Evolutionary conservation across 108 stramenopile species (phyloP).

Genomic region (Cyclotella cryptica): DNA sequence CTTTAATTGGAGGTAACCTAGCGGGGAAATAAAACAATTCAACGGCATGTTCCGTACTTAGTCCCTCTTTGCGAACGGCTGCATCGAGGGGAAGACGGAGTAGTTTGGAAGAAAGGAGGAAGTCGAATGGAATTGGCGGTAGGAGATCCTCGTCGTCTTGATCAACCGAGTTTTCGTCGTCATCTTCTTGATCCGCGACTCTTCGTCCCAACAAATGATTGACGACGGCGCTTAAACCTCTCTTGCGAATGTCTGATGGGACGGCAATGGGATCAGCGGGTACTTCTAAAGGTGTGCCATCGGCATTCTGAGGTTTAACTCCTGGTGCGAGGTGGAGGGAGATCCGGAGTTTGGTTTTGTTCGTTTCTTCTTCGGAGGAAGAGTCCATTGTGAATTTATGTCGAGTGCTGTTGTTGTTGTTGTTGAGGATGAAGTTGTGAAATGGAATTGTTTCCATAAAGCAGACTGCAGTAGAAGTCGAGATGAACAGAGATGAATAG

Average conservation of each 20-base stretch:
- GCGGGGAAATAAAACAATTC: constrained; percentile 81
- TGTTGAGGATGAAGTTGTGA: constrained; percentile 3
- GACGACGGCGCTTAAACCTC: constrained; percentile 77
- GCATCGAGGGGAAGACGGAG: constrained; percentile 75
- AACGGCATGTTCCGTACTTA: constrained; percentile 75
- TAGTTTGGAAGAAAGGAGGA: constrained; percentile 73
- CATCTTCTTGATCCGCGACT: constrained; percentile 46
- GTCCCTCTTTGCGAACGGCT: constrained; percentile 72
- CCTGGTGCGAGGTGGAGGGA: constrained; percentile 42
- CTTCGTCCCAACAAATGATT: constrained; percentile 61
- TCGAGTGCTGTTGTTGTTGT: too few relatives aligned
- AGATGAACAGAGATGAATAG: too few relatives aligned
- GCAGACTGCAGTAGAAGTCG: too few relatives aligned
- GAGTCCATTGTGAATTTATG: background rate
- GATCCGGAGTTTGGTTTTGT: constrained; percentile 36
- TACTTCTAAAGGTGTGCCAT: constrained; percentile 54
- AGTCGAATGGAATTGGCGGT: constrained; percentile 79
- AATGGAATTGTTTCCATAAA: too few relatives aligned
- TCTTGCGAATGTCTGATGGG: constrained; percentile 74
- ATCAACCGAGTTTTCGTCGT: constrained; percentile 43
- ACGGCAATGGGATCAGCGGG: constrained; percentile 84
- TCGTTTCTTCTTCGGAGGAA: constrained; percentile 21
- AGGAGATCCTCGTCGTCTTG: constrained; percentile 48
- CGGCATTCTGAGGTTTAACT: constrained; percentile 5
- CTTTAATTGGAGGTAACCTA: constrained; percentile 56